These are phyloP conservation scores for Pseudogymnoascus sp. DNA, from an alignment of 2,329 filamentous ascomycete species.

Conservation along the genomic window DNA sequence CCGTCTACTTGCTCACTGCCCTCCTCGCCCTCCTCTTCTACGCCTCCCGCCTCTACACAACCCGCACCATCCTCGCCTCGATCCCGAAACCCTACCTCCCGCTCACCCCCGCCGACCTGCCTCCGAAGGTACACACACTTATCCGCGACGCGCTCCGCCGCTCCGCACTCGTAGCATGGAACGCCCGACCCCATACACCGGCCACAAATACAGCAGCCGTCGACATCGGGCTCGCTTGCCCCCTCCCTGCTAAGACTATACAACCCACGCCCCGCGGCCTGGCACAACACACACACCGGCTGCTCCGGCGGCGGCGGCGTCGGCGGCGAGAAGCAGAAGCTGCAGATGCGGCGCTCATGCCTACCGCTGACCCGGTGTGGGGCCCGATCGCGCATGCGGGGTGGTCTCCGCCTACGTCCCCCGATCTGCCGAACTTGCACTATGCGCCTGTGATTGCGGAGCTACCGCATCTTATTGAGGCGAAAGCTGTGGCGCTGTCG, in stretches of 20 bases:
- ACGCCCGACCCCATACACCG: constrained; percentile 58
- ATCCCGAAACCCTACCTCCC: constrained; percentile 87
- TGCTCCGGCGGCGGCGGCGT: not conserved
- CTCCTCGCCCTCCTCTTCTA: constrained; percentile 69
- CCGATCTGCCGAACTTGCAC: constrained; percentile 71
- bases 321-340: not conserved
- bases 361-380: constrained; percentile 47
- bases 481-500: constrained; percentile 80
- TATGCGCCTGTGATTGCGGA: constrained; percentile 76
- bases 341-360: not conserved
- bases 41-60: constrained; percentile 76
- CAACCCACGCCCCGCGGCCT: not conserved
- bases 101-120: constrained; percentile 75
- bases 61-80: constrained; percentile 65
- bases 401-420: constrained; percentile 73
- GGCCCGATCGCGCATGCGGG: constrained; percentile 77
- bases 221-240: not conserved
- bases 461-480: constrained; percentile 83
- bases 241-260: not conserved
- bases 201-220: not conserved
- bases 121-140: constrained; percentile 64
- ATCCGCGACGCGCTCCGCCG: constrained; percentile 64
- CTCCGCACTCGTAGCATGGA: constrained; percentile 75
- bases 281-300: not conserved
- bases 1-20: constrained; percentile 66